Conservation (phyloP, 106 monocot genomes). For the Gastrodia elata region DNA sequence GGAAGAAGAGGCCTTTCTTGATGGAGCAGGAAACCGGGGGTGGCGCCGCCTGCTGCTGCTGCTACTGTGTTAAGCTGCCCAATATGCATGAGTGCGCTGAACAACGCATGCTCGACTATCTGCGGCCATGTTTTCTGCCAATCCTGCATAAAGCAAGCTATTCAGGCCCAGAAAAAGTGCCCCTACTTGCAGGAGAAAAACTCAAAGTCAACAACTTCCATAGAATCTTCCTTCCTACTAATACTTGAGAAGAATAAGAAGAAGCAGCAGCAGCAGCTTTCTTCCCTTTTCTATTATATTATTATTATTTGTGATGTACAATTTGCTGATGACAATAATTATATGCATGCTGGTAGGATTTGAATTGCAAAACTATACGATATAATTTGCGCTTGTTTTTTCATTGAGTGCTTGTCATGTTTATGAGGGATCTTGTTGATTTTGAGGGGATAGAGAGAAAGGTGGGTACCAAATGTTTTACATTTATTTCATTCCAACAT, state of each 20-base stretch:
- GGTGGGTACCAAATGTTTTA: no score
- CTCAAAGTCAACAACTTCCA: conserved; percentile 16
- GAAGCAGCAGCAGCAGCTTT: no score
- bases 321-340: no score
- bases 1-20: not conserved
- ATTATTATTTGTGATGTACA: not conserved
- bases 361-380: not conserved
- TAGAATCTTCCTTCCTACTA: conserved; percentile 15
- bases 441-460: no score
- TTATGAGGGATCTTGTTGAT: no score
- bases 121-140: conserved; percentile 26
- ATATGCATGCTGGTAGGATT: no score
- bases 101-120: conserved; percentile 13
- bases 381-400: conserved; percentile 22
- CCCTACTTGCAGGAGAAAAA: conserved; percentile 14
- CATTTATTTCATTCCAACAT: no score
- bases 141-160: conserved; percentile 8
- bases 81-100: conserved; percentile 9
- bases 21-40: no score
- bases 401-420: no score
- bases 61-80: conserved; percentile 17
- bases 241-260: not conserved
- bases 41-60: no score
- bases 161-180: conserved; percentile 6
- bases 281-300: not conserved